Conservation (phyloP, 2,329 filamentous ascomycete genomes). For the Phyllosticta citrichinensis region DNA sequence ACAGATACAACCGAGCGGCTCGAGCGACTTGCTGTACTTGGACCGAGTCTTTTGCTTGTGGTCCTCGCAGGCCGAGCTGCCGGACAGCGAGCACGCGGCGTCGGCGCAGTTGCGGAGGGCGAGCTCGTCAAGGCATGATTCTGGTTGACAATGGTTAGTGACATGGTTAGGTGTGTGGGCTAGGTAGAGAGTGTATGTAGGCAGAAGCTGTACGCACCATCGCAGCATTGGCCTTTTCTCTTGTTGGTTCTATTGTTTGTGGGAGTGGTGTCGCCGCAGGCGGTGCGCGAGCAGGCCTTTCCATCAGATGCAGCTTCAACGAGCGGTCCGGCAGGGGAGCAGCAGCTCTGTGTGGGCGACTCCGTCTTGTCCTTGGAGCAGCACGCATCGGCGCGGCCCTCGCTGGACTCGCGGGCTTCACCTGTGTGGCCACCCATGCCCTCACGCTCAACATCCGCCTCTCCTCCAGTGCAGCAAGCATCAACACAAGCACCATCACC, state of each 20-base stretch:
- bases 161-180: too few species aligned
- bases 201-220: not conserved
- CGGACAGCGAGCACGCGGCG: not conserved
- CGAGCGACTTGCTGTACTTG: conserved; percentile 1
- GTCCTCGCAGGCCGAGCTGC: not conserved
- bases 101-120: conserved; percentile 1
- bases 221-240: conserved; percentile 1
- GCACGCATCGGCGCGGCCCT: not conserved
- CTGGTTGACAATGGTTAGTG: not conserved
- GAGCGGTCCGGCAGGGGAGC: not conserved
- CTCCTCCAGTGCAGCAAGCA: not conserved
- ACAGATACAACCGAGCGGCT: conserved; percentile 8
- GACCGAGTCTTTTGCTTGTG: conserved; percentile 2
- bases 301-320: not conserved
- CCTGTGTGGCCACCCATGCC: too few species aligned
- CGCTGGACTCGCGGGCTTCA: too few species aligned
- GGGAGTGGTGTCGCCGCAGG: not conserved
- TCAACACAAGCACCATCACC: not conserved
- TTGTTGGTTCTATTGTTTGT: not conserved
- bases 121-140: conserved; percentile 5
- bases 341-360: not conserved
- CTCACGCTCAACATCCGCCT: too few species aligned
- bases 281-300: not conserved
- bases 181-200: too few species aligned
- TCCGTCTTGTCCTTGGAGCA: not conserved